Evolutionary conservation across 805 yeast species (phyloP), one percentile per base, ranked within the genome.

Genomic region (Kodamaea fukazawae): DNA sequence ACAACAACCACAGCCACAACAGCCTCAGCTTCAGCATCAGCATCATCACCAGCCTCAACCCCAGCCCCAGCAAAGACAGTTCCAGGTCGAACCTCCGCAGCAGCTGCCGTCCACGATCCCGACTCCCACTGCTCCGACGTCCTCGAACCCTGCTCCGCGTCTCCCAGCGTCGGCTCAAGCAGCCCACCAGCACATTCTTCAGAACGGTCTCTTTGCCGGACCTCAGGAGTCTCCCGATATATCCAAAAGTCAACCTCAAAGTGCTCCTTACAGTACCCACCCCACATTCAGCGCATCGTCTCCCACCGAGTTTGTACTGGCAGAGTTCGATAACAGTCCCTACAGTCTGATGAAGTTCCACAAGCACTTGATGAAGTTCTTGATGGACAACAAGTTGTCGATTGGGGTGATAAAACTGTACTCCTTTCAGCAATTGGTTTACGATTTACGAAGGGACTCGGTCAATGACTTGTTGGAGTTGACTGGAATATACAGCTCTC

Each of bases 361-460:
- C 43, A 70, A 68, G 45, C 76, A 76, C 44, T 54, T 77, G 20
- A 60, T 75, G 63, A 67, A 62, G 45, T 77, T 76, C 42, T 53
- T 76, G 28, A 63, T 71, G 11, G 81, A 76, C n/a, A 73, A 77
- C 54, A 75, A 74, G 49, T 56, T 77, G 8, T 67, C 77, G 0
- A 64, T 75, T 22, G 61, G 59, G 15, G 67, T 70, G 7, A 70
- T 75, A n/a, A 72, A 71, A 54, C 69, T 77, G 36, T 70, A 62
- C 15, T 63, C 77, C 7, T 77, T 77, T 49, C 73, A 72, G 51
- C 80, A 76, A 46, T 51, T 77, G 30, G 60, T 77, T 11, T 70
- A 67, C 48, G 77, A 77, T 31, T 60, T 77, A 44, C 61, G 75
- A 37, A 72, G 78, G 0, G 75, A 69, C 23, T 67, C 76, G 1